phyloP scores from a whole-genome alignment of 441 rosid species.

The Bocquillonia castaneifolia region DNA sequence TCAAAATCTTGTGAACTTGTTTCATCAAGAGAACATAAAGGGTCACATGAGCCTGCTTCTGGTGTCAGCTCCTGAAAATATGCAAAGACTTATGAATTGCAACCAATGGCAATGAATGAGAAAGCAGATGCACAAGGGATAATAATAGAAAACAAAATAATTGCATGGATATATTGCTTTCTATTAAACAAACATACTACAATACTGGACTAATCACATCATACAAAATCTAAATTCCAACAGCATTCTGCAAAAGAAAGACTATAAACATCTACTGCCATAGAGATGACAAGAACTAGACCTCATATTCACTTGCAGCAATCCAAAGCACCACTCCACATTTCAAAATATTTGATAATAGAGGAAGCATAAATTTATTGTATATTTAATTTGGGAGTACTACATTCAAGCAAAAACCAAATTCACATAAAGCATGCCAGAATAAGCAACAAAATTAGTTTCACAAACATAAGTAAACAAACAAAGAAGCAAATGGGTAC shows the following conservation, averaged over 20 bases:
- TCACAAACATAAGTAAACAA: neutral
- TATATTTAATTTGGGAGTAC: neutral
- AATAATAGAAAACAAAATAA: neutral
- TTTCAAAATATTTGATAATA: neutral
- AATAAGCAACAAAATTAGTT: neutral
- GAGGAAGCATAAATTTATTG: neutral
- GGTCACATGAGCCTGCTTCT: conserved; percentile 67
- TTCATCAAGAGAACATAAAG: conserved; percentile 83
- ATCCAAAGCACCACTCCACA: neutral
- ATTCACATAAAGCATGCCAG: neutral
- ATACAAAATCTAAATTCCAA: too few relatives aligned
- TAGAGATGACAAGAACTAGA: neutral
- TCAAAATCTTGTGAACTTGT: conserved; percentile 65
- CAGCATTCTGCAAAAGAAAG: neutral
- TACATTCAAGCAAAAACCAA: neutral
- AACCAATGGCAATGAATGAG: neutral
- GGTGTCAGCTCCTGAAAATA: conserved; percentile 51
- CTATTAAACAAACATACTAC: neutral
- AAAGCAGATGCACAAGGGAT: neutral
- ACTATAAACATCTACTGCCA: neutral
- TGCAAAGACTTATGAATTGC: conserved; percentile 16
- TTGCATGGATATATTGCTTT: neutral
- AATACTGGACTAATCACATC: neutral
- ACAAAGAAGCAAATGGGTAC: too few relatives aligned
- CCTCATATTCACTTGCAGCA: neutral